These are phyloP conservation scores for Ceratocystis ficicola DNA, from an alignment of 2,329 filamentous ascomycete genomes.

Conservation along the genomic window DNA sequence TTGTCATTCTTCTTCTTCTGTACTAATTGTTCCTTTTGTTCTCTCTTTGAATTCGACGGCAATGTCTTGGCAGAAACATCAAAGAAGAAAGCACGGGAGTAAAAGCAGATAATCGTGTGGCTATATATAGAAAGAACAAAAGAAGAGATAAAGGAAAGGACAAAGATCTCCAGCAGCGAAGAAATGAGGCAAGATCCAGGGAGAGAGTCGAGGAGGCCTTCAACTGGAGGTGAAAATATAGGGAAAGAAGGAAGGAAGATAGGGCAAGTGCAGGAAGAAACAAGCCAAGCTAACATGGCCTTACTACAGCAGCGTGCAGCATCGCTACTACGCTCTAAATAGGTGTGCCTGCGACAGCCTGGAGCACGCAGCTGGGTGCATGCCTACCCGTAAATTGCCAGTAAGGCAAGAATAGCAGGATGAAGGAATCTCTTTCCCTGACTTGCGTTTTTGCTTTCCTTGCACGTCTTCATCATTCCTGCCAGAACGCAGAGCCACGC, in stretches of 20 bases:
- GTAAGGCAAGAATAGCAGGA: not conserved
- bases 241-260: not conserved
- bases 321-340: not conserved
- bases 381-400: not conserved
- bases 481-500: not conserved
- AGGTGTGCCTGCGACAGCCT: not conserved
- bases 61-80: constrained; percentile 4
- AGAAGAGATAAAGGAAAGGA: not conserved
- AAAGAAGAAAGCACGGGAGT: not conserved
- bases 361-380: not conserved
- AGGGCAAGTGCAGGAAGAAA: not conserved
- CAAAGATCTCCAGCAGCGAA: not conserved
- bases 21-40: constrained; percentile 4
- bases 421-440: constrained; percentile 1
- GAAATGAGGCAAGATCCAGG: not conserved
- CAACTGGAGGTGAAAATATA: not conserved
- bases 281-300: not conserved
- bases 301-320: too few species aligned
- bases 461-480: constrained; percentile 14
- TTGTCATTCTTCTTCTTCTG: not conserved
- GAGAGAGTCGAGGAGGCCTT: not conserved
- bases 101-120: not conserved
- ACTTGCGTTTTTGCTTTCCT: constrained; percentile 5
- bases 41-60: not conserved
- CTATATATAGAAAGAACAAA: not conserved